Evolutionary conservation across 768 basidiomycete genomes (phyloP), one percentile per base, ranked within the genome.

Genomic region (Sarcomyxa edulis): DNA sequence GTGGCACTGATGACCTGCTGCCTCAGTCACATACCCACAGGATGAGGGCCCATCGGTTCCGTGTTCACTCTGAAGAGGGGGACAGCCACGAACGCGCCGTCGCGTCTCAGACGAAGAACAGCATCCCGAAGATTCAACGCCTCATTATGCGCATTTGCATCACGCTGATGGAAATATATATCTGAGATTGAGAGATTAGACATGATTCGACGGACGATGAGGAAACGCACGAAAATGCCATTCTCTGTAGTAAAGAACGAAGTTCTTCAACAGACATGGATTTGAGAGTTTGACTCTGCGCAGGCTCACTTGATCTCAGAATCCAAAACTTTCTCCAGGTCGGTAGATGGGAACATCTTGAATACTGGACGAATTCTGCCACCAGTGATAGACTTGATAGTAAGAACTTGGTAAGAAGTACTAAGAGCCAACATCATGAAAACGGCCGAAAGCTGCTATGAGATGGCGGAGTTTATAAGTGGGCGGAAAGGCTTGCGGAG

Each of bases 31-130:
- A 50, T 44, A 80, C 85, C 86, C 35, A 78, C 74, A 3, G 85
- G 85, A 60, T 89, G 86, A 11, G 85, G 84, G 0, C 86, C 84
- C 3, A 79, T 73, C 2, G 84, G 84, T 2, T 58, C 71, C 3
- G 64, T 69, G 53, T 88, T 85, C 24, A 89, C 81, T 21, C 81
- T 71, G 53, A 72, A 82, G 19, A 84, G 65, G 6, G 86, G 86
- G 1, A 87, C 86, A 1, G 84, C 86, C 7, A 88, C 74, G 48
- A 88, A 89, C 1, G 84, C 84, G 1, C 85, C 85, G 35, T 86
- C 81, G 11, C 78, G 69, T 20, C 86, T 68, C 33, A 88, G 66
- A 5, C 77, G 69, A 27, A 89, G 64, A 8, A 89, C 76, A 3
- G 84, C 76, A 51, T 88, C 83, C 0, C 84, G 70, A 26, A 89